phyloP scores from a whole-genome alignment of 2,329 filamentous ascomycete species.

The Ascochyta rabiei region DNA sequence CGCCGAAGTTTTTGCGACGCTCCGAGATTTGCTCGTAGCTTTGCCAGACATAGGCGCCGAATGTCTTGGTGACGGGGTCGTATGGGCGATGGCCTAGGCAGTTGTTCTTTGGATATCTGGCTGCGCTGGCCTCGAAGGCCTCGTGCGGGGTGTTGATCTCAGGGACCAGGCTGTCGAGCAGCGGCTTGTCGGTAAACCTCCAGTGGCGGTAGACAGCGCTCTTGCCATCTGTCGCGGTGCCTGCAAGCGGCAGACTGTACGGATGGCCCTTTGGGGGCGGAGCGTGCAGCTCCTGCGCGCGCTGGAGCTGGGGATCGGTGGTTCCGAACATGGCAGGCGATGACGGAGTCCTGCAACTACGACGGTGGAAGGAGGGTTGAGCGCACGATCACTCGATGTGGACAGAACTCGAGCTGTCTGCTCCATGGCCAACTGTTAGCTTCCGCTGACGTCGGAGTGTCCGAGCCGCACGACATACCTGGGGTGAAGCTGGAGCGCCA shows the following conservation, averaged over 20 bases:
- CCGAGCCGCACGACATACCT: constrained; percentile 14
- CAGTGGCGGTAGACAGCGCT: constrained; percentile 83
- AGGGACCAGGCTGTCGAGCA: constrained; percentile 61
- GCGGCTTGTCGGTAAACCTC: constrained; percentile 72
- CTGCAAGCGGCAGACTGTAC: constrained; percentile 78
- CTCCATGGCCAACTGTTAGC: constrained; percentile 2
- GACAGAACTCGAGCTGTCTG: background rate
- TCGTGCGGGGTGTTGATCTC: constrained; percentile 75
- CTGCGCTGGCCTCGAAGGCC: constrained; percentile 71
- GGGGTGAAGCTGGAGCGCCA: constrained; percentile 2
- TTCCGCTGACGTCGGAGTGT: constrained; percentile 5
- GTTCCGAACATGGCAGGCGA: constrained; percentile 37
- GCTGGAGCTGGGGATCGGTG: constrained; percentile 37
- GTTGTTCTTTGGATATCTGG: constrained; percentile 67
- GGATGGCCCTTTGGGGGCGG: constrained; percentile 76
- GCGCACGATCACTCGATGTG: background rate
- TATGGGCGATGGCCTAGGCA: constrained; percentile 84
- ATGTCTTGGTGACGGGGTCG: constrained; percentile 74
- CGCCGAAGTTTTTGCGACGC: constrained; percentile 82
- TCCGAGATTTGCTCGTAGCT: constrained; percentile 80
- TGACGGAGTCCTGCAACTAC: background rate
- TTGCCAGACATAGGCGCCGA: constrained; percentile 80
- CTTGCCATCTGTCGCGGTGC: constrained; percentile 74
- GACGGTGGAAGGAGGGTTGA: background rate
- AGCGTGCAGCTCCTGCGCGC: constrained; percentile 58